Conservation (phyloP, 148 eudicot genomes). For the Persicaria tinctoria region DNA sequence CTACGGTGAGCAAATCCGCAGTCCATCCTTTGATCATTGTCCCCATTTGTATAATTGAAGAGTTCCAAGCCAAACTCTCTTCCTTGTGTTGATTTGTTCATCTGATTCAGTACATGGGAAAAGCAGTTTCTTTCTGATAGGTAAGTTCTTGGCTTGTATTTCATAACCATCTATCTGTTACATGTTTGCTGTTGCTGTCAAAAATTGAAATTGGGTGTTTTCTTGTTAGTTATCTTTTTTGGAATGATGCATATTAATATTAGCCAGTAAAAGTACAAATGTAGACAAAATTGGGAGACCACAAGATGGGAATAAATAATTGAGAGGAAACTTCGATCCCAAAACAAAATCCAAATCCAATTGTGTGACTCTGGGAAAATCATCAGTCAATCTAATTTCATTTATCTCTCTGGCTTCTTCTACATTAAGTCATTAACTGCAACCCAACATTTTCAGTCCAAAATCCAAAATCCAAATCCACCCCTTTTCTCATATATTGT, state of each 20-base stretch:
- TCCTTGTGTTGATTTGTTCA: neutral
- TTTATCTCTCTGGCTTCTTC: neutral
- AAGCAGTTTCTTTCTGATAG: neutral
- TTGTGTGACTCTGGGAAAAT: neutral
- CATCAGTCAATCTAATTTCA: neutral
- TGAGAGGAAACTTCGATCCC: neutral
- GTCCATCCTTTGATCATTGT: neutral
- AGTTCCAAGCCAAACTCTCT: neutral
- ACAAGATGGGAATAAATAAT: neutral
- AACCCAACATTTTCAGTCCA: neutral
- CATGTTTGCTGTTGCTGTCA: neutral
- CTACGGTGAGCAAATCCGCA: neutral
- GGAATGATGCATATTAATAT: neutral
- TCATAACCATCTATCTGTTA: no score
- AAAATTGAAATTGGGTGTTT: neutral
- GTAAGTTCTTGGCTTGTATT: neutral
- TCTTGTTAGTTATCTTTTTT: neutral
- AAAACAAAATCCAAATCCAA: neutral
- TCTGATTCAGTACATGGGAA: neutral
- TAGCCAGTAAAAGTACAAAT: neutral
- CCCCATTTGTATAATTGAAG: neutral
- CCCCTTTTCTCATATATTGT: neutral
- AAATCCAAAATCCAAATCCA: neutral
- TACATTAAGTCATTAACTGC: neutral
- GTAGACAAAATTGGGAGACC: neutral